Percentiles rank a stretch among this genome's conserved stretches.
Conservation (phyloP, 2,329 filamentous ascomycete species). For the Diaporthe humulicola region DNA sequence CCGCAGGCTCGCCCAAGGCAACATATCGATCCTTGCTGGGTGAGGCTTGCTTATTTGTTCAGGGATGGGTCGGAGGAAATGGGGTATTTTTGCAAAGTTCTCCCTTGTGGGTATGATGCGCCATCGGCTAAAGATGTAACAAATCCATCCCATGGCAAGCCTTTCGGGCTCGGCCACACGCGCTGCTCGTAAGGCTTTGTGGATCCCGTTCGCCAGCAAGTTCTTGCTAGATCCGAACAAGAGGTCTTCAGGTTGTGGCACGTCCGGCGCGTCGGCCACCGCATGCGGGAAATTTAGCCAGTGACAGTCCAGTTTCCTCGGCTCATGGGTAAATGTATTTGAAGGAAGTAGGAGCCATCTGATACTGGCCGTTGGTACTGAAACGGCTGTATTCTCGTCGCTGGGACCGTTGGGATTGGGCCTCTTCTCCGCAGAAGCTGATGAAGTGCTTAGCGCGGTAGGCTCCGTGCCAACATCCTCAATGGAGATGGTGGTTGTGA, state of each 20-base stretch:
- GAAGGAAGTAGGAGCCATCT: not conserved
- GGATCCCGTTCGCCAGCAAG: not conserved
- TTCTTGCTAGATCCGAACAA: not conserved
- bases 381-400: not conserved
- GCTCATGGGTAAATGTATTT: not conserved
- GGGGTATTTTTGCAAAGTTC: not conserved
- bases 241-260: not conserved
- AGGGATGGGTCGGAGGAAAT: not conserved
- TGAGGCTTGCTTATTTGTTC: not conserved
- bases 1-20: not conserved
- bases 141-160: not conserved
- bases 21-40: not conserved
- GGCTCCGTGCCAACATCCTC: not conserved
- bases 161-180: not conserved
- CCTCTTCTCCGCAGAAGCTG: not conserved
- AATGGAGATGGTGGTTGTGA: not conserved
- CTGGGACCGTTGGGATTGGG: not conserved
- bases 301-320: not conserved
- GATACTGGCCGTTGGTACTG: not conserved
- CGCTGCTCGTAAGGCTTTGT: not conserved
- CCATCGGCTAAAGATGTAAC: not conserved
- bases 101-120: not conserved
- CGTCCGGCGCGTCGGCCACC: not conserved
- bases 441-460: not conserved
- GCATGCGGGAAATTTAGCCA: not conserved